Conservation (phyloP, 768 basidiomycete genomes). For the Trametes cubensis region DNA sequence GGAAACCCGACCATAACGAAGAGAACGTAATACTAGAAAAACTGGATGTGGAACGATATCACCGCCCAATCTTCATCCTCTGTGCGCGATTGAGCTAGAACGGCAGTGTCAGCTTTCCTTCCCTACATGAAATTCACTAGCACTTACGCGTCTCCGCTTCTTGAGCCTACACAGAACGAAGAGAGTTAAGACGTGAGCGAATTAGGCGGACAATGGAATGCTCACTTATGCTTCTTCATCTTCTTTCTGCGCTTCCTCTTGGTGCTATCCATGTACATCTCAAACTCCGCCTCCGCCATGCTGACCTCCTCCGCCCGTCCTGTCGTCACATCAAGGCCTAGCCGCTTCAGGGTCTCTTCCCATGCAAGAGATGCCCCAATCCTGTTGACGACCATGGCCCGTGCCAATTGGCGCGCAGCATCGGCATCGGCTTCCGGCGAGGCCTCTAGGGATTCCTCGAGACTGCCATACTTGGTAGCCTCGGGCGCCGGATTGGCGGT, state of each 20-base stretch:
- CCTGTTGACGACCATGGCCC: slow-evolving; percentile 68
- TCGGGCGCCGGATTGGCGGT: slow-evolving; percentile 14
- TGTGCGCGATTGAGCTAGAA: slow-evolving; percentile 25
- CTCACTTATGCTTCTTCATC: slow-evolving; percentile 97
- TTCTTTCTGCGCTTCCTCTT: slow-evolving; percentile 88
- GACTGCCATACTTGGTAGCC: slow-evolving; percentile 30
- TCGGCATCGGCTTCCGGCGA: slow-evolving; percentile 77
- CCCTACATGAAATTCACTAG: not conserved
- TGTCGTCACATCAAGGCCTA: slow-evolving; percentile 64
- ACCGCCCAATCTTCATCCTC: slow-evolving; percentile 28
- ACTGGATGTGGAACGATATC: slow-evolving; percentile 9
- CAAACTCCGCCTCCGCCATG: slow-evolving; percentile 61
- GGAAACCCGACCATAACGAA: slow-evolving; percentile 6
- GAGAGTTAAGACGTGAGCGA: slow-evolving; percentile 9
- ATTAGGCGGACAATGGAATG: slow-evolving; percentile 24
- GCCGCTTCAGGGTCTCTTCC: slow-evolving; percentile 64
- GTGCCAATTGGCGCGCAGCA: slow-evolving; percentile 76
- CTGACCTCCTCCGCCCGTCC: slow-evolving; percentile 54
- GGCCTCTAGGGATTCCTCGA: slow-evolving; percentile 51
- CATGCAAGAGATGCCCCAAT: slow-evolving; percentile 66
- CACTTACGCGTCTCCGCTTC: slow-evolving; percentile 83
- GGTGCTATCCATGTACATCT: slow-evolving; percentile 75
- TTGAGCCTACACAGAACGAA: slow-evolving; percentile 57
- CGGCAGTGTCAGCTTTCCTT: slow-evolving; percentile 1
- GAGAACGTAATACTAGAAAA: not conserved